Conservation (phyloP, 2,329 filamentous ascomycete genomes). For the Colletotrichum coccodes region DNA sequence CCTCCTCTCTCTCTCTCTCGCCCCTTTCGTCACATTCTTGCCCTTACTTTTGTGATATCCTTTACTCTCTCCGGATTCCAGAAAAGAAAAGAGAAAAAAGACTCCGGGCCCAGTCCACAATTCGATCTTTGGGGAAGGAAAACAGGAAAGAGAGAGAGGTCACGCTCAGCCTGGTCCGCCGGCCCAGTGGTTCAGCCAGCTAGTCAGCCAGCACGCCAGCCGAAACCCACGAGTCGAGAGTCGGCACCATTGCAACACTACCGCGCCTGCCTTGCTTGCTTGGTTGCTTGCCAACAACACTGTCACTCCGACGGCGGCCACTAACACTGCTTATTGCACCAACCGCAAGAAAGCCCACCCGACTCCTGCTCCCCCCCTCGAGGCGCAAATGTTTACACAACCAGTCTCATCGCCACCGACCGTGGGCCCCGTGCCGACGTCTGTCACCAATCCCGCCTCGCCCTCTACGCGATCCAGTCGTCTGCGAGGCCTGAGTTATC, state of each 20-base stretch:
- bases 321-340: conserved; percentile 1
- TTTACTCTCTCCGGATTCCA: background rate
- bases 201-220: conserved; percentile 9
- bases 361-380: background rate
- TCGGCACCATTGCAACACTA: conserved; percentile 22
- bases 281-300: conserved; percentile 11
- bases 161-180: conserved; percentile 6
- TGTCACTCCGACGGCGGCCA: conserved; percentile 1
- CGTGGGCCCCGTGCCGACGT: conserved; percentile 44
- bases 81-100: no score
- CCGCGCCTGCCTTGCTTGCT: background rate
- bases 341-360: conserved; percentile 12
- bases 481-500: conserved; percentile 75
- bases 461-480: conserved; percentile 62
- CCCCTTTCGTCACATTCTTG: conserved; percentile 5
- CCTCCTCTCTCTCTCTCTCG: background rate
- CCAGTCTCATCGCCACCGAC: conserved; percentile 50
- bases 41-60: conserved; percentile 4
- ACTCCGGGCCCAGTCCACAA: background rate
- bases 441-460: conserved; percentile 43
- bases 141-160: background rate
- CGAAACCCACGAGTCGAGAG: conserved; percentile 28
- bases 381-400: conserved; percentile 51
- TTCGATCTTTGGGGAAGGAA: background rate
- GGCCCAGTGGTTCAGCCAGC: conserved; percentile 26